These are phyloP conservation scores for Endogone sp. DNA, from an alignment of 192 early-diverging fungal genomes.

Conservation along the genomic window DNA sequence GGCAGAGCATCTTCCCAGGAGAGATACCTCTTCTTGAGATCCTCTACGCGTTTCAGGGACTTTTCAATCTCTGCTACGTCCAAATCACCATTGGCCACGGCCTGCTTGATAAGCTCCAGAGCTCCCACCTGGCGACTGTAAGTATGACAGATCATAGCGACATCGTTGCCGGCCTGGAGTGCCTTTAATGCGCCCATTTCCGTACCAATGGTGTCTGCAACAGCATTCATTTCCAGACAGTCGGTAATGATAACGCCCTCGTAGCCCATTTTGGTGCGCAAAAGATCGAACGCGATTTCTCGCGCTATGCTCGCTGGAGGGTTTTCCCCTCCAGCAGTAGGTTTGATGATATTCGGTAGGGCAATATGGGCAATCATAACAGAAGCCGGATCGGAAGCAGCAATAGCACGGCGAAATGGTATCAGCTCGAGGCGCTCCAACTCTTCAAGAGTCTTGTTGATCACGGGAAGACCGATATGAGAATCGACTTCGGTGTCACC, in stretches of 20 bases:
- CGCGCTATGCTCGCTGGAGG: constrained; percentile 18
- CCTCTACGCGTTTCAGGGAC: constrained; percentile 22
- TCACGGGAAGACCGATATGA: constrained; percentile 32
- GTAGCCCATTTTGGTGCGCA: constrained; percentile 25
- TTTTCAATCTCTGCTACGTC: constrained; percentile 6
- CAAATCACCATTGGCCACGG: constrained; percentile 1
- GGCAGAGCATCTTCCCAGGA: constrained; percentile 25
- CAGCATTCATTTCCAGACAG: constrained; percentile 37
- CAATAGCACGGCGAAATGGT: constrained; percentile 25
- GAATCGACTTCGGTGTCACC: constrained; percentile 38
- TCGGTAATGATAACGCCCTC: constrained; percentile 31
- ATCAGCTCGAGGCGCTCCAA: constrained; percentile 24
- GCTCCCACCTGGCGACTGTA: constrained; percentile 18
- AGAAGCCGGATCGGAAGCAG: constrained; percentile 15
- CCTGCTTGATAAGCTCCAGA: constrained; percentile 13
- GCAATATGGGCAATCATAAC: constrained; percentile 32
- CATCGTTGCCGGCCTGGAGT: constrained; percentile 28
- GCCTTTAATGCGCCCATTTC: constrained; percentile 24
- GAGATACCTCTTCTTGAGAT: constrained; percentile 25
- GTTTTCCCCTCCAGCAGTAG: not conserved
- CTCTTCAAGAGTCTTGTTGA: constrained; percentile 25
- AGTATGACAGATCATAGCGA: constrained; percentile 35
- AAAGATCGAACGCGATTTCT: constrained; percentile 25
- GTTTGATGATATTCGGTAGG: constrained; percentile 25
- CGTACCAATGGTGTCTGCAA: constrained; percentile 25